Percentiles rank a stretch among this genome's conserved stretches.
Evolutionary conservation across 2,329 filamentous ascomycete species (phyloP).

Genomic region (Fusarium nodosum): DNA sequence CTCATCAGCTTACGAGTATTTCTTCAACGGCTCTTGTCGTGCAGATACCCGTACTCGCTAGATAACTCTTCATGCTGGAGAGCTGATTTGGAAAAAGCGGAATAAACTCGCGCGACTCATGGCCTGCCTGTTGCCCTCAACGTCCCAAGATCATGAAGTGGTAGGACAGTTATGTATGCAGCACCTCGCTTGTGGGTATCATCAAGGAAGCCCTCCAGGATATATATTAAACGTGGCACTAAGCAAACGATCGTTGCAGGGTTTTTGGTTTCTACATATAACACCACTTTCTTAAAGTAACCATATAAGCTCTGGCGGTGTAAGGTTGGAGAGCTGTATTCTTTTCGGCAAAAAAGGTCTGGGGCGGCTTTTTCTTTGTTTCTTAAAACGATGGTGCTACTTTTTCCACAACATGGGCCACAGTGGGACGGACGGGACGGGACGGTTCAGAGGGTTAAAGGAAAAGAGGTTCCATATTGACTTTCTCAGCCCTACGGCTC

Average conservation of each 20-base stretch:
- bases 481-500: constrained; percentile 29
- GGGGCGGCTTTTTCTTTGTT: constrained; percentile 2
- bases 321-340: constrained; percentile 31
- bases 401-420: constrained; percentile 20
- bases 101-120: background rate
- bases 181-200: constrained; percentile 21
- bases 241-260: constrained; percentile 1
- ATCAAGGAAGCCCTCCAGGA: constrained; percentile 4
- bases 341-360: background rate
- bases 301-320: constrained; percentile 29
- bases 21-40: background rate
- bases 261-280: background rate
- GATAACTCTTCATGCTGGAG: background rate
- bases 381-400: constrained; percentile 10
- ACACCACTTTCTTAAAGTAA: constrained; percentile 19
- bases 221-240: constrained; percentile 20
- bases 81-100: background rate
- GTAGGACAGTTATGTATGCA: background rate
- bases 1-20: background rate
- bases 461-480: constrained; percentile 1
- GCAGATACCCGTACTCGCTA: background rate
- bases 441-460: background rate
- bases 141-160: background rate
- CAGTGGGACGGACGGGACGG: constrained; percentile 27
- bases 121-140: background rate